Evolutionary conservation across 306 rosid species (phyloP), one percentile per base, ranked within the genome.

Genomic region (Acacia melanoxylon): DNA sequence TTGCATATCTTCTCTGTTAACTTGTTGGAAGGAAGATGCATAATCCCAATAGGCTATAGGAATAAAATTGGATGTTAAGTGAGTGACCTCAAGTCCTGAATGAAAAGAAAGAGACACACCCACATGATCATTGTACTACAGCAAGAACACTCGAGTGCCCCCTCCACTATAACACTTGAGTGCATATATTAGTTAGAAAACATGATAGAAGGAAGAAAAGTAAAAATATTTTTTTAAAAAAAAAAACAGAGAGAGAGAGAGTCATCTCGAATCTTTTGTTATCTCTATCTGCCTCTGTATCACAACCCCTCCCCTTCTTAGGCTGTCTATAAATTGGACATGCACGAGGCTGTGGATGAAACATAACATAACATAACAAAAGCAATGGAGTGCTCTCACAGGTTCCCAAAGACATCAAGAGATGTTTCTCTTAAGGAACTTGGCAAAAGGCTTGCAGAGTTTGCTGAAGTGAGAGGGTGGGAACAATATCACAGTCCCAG

Each of bases 401-500:
- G 80, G 52, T 48, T 65, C 75, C 20, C 85, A 22, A 79, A 77
- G 62, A 68, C 72, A 70, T 54, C 71, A 66, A 81, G 83, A 72
- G 92, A 89, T 76, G 94, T 92, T 73, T 91, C 97, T 62, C 92
- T 92, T 83, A 82, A 85, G 56, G 94, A 92, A 68, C 92, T 92
- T 7, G 87, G 93, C 80, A 86, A 80, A 33, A 87, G 85, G 81
- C 91, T 92, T 66, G 91, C 91, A 70, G 97, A 91, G 90, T 92
- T 92, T 85, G 86, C 91, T 78, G 75, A 81, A 89, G 92, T 89
- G 1, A 85, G 97, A 86, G 95, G 93, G 80, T 93, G 97, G 97
- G 91, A 91, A 5, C 92, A 89, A 63, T 82, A 88, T 77, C 97
- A 93, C 82, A 93, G 95, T 69, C 97, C 97, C 0, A 91, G 97